Conservation (phyloP, 371 early-diverging fungal species). For the Aphelidium insulamus region DNA sequence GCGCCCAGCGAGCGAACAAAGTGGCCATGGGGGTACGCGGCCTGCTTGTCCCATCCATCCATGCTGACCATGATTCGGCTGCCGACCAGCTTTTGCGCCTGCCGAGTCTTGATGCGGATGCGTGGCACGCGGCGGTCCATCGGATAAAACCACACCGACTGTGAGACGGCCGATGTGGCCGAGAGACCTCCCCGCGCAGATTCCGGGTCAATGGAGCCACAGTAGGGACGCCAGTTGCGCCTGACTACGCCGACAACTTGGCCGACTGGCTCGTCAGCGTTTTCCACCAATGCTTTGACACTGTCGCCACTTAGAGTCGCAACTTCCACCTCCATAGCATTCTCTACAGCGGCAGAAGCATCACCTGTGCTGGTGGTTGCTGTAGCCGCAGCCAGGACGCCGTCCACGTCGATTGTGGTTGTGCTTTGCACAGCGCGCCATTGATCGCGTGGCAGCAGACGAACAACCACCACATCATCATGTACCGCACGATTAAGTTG, state of each 20-base stretch:
- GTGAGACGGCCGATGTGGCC: conserved; percentile 18
- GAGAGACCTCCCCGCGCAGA: conserved; percentile 19
- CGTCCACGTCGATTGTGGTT: conserved; percentile 46
- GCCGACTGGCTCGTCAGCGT: conserved; percentile 47
- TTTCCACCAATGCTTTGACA: no score
- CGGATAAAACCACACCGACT: conserved; percentile 47
- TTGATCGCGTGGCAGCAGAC: conserved; percentile 51
- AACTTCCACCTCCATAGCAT: conserved; percentile 1
- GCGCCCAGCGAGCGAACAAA: conserved; percentile 72
- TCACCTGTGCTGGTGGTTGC: conserved; percentile 19
- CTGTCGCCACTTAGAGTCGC: conserved; percentile 5
- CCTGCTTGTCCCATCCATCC: conserved; percentile 65
- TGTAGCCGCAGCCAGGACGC: conserved; percentile 20
- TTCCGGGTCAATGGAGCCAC: conserved; percentile 68
- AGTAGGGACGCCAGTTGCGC: conserved; percentile 82
- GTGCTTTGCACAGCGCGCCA: conserved; percentile 55
- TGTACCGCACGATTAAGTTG: conserved; percentile 76
- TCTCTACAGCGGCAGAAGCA: background rate
- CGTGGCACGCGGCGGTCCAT: conserved; percentile 80
- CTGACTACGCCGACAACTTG: conserved; percentile 79
- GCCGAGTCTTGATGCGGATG: conserved; percentile 72
- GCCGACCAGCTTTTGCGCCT: conserved; percentile 43
- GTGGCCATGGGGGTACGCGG: conserved; percentile 69
- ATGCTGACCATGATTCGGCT: conserved; percentile 73
- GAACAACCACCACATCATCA: conserved; percentile 71